phyloP scores from a whole-genome alignment of 1,139 yeast species.

The Pichia sp. region DNA sequence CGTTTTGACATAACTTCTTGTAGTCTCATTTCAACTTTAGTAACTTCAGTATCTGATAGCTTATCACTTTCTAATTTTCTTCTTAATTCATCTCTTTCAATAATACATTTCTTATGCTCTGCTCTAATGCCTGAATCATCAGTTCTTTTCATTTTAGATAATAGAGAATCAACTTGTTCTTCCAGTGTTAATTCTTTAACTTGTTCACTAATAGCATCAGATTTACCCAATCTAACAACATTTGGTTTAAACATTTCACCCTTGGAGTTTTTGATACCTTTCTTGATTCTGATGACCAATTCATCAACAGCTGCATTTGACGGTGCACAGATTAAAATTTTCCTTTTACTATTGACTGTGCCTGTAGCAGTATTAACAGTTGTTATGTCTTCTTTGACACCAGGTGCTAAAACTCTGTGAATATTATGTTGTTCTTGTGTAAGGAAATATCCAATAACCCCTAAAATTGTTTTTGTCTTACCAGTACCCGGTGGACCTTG shows the following conservation, averaged over 20 bases:
- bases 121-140: slow-evolving; percentile 43
- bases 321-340: slow-evolving; percentile 90
- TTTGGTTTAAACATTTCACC: slow-evolving; percentile 60
- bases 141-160: slow-evolving; percentile 31
- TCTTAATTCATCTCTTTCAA: slow-evolving; percentile 45
- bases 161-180: slow-evolving; percentile 69
- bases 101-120: slow-evolving; percentile 46
- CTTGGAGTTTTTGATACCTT: slow-evolving; percentile 54
- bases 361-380: slow-evolving; percentile 1
- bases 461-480: slow-evolving; percentile 92
- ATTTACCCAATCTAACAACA: slow-evolving; percentile 84
- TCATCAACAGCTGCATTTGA: slow-evolving; percentile 99
- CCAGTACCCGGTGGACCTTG: slow-evolving; percentile 99
- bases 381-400: slow-evolving; percentile 12
- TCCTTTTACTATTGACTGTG: slow-evolving; percentile 25
- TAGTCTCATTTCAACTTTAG: slow-evolving; percentile 41
- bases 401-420: slow-evolving; percentile 34
- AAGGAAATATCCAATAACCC: slow-evolving; percentile 76
- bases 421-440: slow-evolving; percentile 33
- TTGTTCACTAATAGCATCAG: slow-evolving; percentile 80
- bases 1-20: slow-evolving; percentile 53
- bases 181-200: slow-evolving; percentile 83
- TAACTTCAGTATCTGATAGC: slow-evolving; percentile 36
- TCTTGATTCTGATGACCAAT: slow-evolving; percentile 74
- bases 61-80: slow-evolving; percentile 31